A percentile compares a stretch with the other conserved stretches of the same genome.
These are phyloP conservation scores for Tetrapisispora pingtungensis DNA, from an alignment of 805 yeast genomes.

Conservation along the genomic window DNA sequence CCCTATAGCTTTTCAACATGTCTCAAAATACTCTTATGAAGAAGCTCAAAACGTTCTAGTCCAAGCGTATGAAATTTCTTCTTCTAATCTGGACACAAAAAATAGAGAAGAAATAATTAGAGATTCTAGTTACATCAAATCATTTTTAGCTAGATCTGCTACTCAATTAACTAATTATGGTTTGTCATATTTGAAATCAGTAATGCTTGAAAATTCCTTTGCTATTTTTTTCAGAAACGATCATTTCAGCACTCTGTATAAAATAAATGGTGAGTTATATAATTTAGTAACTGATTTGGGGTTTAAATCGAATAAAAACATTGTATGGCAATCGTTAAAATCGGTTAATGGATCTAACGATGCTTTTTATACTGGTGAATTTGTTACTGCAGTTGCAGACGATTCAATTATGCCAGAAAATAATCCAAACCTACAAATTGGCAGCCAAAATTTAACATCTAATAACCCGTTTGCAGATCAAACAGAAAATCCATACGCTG, in stretches of 20 bases:
- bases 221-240: constrained; percentile 81
- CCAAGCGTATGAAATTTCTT: constrained; percentile 33
- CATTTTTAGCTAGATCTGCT: constrained; percentile 50
- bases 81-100: constrained; percentile 17
- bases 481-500: no score
- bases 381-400: constrained; percentile 34
- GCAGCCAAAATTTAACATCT: no score
- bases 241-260: constrained; percentile 67
- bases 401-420: not conserved
- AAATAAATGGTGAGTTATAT: constrained; percentile 43
- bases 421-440: no score
- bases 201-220: constrained; percentile 43
- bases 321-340: constrained; percentile 75
- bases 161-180: constrained; percentile 75
- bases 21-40: constrained; percentile 44
- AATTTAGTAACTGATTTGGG: constrained; percentile 69
- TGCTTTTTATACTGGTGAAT: constrained; percentile 56
- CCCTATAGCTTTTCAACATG: constrained; percentile 27
- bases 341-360: constrained; percentile 64
- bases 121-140: constrained; percentile 30
- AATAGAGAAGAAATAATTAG: constrained; percentile 22
- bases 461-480: constrained; percentile 18
- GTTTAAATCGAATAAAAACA: constrained; percentile 35
- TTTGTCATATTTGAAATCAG: constrained; percentile 34
- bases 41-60: constrained; percentile 49